Evolutionary conservation across 2,329 filamentous ascomycete genomes (phyloP), one percentile per base, ranked within the genome.

Genomic region (Coniella lustricola): DNA sequence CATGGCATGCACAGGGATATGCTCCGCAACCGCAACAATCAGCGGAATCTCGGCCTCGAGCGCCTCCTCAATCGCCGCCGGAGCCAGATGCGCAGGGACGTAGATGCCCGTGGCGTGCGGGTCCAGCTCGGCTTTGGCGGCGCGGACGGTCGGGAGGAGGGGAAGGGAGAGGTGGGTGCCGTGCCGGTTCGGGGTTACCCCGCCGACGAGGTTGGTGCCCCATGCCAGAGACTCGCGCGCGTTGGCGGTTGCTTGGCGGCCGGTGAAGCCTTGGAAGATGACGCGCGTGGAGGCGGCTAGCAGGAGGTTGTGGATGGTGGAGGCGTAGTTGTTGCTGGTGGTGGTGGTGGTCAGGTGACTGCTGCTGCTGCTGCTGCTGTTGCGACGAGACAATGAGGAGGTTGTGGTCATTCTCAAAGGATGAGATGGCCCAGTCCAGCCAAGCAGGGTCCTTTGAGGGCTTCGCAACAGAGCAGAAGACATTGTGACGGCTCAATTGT

Each of bases 51-150:
- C 85, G 0, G 85, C 85, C 60, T 87, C 85, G 49, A 91, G 83
- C 1, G 87, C 86, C 62, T 90, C 85, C 62, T 87, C 82, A 57
- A 91, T 90, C 0, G 87, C 87, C 21, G 73, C 72, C 0, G 82
- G 74, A 1, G 86, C 87, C 55, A 85, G 79, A 51, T 82, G 77
- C n/a, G 86, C 85, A 1, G 86, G 82, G 2, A 90, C 87, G 56
- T 88, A 90, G 48, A 91, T 85, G 4, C 82, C 85, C 1, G 86
- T 89, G 4, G 85, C 87, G 66, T 90, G 81, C 2, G 87, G 86
- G 57, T 82, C 86, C 33, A 88, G 67, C 56, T 77, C 71, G 56
- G 84, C 77, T 68, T 85, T 81, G 7, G 87, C 87, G 73, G 17
- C 77, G 58, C 74, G 73, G 25, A 90, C 82, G 37, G 77, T 81